Conservation (phyloP, 805 yeast species). For the Barnettozyma sp. region DNA sequence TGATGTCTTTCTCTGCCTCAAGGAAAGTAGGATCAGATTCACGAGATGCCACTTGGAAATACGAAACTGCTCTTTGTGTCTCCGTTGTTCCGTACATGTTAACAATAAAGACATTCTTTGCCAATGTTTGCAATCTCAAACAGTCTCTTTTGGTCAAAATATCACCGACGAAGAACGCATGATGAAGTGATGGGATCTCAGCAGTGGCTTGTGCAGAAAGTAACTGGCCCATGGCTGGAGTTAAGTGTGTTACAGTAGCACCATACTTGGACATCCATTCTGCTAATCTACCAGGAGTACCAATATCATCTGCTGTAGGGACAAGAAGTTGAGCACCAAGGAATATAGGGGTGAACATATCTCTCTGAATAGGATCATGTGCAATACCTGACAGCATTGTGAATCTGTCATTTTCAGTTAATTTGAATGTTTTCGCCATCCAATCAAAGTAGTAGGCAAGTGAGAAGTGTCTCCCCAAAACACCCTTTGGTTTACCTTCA, state of each 20-base stretch:
- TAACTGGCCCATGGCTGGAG: conserved; percentile 99
- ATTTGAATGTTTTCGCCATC: conserved; percentile 86
- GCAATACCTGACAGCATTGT: conserved; percentile 99
- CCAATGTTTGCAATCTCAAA: conserved; percentile 82
- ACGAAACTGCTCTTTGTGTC: conserved; percentile 97
- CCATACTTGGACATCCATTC: conserved; percentile 92
- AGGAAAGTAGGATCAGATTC: conserved; percentile 63
- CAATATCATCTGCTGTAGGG: conserved; percentile 96
- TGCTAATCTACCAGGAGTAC: conserved; percentile 96
- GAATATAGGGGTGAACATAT: conserved; percentile 96
- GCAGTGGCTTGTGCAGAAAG: conserved; percentile 92
- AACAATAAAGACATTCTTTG: conserved; percentile 82
- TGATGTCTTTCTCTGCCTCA: conserved; percentile 81
- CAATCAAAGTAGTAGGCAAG: conserved; percentile 97
- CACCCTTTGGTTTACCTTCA: conserved; percentile 99
- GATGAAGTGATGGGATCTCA: conserved; percentile 78
- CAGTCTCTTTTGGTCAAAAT: conserved; percentile 96
- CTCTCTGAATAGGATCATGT: conserved; percentile 98
- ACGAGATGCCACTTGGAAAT: conserved; percentile 78
- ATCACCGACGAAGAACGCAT: conserved; percentile 98
- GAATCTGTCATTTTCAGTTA: conserved; percentile 75
- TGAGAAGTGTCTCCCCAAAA: conserved; percentile 94
- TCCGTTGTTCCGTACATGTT: conserved; percentile 99
- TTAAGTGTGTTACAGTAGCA: conserved; percentile 94
- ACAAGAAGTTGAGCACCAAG: conserved; percentile 89